Evolutionary conservation across 495 filamentous ascomycete species (phyloP), one percentile per base, ranked within the genome.

Genomic region (Melanomma pulvis-pyrius): DNA sequence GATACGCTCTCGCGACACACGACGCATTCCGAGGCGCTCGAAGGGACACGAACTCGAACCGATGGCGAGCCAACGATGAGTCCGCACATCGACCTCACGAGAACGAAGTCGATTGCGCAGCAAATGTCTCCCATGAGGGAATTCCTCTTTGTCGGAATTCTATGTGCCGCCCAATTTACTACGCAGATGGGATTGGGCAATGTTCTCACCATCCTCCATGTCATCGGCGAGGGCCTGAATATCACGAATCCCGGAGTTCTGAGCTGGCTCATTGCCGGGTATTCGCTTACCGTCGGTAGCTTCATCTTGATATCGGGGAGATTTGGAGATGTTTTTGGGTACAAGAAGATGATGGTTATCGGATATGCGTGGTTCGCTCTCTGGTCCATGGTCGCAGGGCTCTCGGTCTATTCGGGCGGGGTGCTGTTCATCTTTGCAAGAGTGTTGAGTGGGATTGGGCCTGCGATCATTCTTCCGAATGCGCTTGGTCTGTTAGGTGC

Each of bases 391-490:
- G 41, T 71, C 11, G 13, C 36, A 1, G 71, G 71, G 3, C 59
- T 71, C 17, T 69, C 65, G 44, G 75, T 78, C 13, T 81, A 74
- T 52, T 73, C 72, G 46, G 70, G 75, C 48, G 29, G 75, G 24
- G 66, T 74, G 22, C 70, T 87, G 21, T 84, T 83, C 65, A 74
- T 80, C 26, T 71, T 77, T 34, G 77, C 79, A 46, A 78, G 83
- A 17, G 80, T 78, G 1, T 65, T 86, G 6, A 79, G 83, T 15
- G 85, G 84, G 5, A 70, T 86, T 5, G 85, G 83, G 0, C 79
- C 82, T 1, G 82, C 83, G 0, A 71, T 84, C 26, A 66, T 82
- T 2, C 71, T 86, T 24, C 80, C 83, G 0, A 86, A 82, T 66
- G 77, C 79, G 0, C 62, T 84, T 26, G 81, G 80, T 1, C 69